Conservation (phyloP, 306 rosid genomes). For the Sicyos edulis region DNA sequence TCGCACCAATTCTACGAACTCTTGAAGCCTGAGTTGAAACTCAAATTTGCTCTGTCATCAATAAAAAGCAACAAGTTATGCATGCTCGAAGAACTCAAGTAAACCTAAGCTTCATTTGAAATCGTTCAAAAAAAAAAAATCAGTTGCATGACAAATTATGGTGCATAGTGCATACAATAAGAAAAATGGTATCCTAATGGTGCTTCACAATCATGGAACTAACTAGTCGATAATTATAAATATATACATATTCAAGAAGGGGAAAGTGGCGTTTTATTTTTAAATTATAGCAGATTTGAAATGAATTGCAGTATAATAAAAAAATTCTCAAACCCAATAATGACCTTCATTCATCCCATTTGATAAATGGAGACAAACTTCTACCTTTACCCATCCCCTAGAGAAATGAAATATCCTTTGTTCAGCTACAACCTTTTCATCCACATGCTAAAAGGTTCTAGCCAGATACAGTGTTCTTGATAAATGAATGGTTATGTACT, state of each 20-base stretch:
- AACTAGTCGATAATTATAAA: neutral
- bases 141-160: neutral
- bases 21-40: conserved; percentile 94
- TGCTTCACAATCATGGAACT: neutral
- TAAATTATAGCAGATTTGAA: neutral
- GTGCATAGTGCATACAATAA: neutral
- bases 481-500: no score
- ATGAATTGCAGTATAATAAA: neutral
- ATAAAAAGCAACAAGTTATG: neutral
- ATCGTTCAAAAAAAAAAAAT: neutral
- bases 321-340: neutral
- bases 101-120: neutral
- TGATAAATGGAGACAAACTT: neutral
- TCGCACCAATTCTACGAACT: conserved; percentile 88
- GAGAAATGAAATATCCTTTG: conserved; percentile 3
- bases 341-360: neutral
- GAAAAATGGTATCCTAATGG: neutral
- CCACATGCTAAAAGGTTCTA: neutral
- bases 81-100: neutral
- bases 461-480: neutral
- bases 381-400: neutral
- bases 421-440: neutral
- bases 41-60: conserved; percentile 78
- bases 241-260: neutral
- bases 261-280: neutral